Percentiles rank a stretch among this genome's conserved stretches.
phyloP scores from a whole-genome alignment of 768 basidiomycete species.

The Udeniomyces megalosporus region DNA sequence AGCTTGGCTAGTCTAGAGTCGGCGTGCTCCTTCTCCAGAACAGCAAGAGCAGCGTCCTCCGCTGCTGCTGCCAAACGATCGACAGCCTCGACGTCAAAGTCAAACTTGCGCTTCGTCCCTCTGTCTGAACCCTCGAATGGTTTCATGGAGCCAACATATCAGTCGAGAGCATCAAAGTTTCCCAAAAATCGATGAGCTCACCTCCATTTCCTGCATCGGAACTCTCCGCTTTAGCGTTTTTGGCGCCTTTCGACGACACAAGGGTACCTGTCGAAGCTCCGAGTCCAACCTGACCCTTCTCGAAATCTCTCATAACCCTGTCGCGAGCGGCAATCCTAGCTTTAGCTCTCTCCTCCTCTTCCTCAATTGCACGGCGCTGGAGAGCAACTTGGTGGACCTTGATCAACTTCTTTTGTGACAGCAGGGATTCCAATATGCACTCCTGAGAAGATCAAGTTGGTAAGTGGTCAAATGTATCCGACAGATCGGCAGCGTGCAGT shows the following conservation, averaged over 20 bases:
- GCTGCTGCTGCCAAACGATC: slow-evolving; percentile 60
- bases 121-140: slow-evolving; percentile 39
- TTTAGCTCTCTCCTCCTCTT: slow-evolving; percentile 57
- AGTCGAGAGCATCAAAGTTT: no score
- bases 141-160: no score
- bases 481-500: not conserved
- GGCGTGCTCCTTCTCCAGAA: slow-evolving; percentile 63
- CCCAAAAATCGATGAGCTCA: no score
- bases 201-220: not conserved
- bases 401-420: slow-evolving; percentile 71
- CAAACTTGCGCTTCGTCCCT: slow-evolving; percentile 68
- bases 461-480: not conserved
- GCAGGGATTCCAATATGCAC: slow-evolving; percentile 64
- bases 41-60: slow-evolving; percentile 66
- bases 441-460: slow-evolving; percentile 32
- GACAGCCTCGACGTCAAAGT: slow-evolving; percentile 66
- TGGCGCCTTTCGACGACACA: not conserved
- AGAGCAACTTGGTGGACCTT: slow-evolving; percentile 73
- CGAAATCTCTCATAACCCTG: slow-evolving; percentile 77
- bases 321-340: slow-evolving; percentile 64
- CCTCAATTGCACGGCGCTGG: slow-evolving; percentile 55
- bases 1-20: slow-evolving; percentile 73
- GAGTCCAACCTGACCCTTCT: slow-evolving; percentile 63
- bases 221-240: not conserved
- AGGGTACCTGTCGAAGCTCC: slow-evolving; percentile 24